A percentile compares a stretch with the other conserved stretches of the same genome.
phyloP scores from a whole-genome alignment of 176 grass and related monocot genomes.

The Phyllostachys edulis region DNA sequence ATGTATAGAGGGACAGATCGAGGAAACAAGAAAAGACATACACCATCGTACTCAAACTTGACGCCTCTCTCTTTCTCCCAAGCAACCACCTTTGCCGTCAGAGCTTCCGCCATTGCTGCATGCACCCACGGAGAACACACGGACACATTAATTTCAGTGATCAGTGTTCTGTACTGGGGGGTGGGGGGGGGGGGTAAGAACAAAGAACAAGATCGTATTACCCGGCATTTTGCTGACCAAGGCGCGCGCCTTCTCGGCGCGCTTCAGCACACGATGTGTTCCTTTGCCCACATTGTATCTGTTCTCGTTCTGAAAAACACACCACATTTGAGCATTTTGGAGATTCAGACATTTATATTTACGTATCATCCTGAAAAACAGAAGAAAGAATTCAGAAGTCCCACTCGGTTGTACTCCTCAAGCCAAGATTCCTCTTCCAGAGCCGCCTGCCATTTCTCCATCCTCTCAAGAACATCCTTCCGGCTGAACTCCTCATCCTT shows the following conservation, averaged over 20 bases:
- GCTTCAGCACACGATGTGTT: slow-evolving; percentile 58
- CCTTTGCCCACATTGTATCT: slow-evolving; percentile 77
- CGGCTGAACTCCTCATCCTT: slow-evolving; percentile 74
- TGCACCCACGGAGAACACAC: no score
- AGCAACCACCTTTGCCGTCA: slow-evolving; percentile 48
- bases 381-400: not conserved
- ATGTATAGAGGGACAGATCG: no score
- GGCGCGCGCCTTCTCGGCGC: slow-evolving; percentile 70
- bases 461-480: slow-evolving; percentile 72
- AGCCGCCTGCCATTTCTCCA: slow-evolving; percentile 61
- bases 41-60: slow-evolving; percentile 70
- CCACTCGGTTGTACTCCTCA: slow-evolving; percentile 73
- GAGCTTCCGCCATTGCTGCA: slow-evolving; percentile 67
- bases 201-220: not conserved
- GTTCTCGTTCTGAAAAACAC: slow-evolving; percentile 55
- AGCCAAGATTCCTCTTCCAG: slow-evolving; percentile 84
- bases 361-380: no score
- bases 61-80: slow-evolving; percentile 69
- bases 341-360: not conserved
- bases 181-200: no score
- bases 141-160: no score
- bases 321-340: not conserved
- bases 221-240: slow-evolving; percentile 80
- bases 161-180: no score
- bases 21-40: slow-evolving; percentile 34